Evolutionary conservation across 1,139 yeast species (phyloP).

Genomic region (Saccharomyces hybrid): DNA sequence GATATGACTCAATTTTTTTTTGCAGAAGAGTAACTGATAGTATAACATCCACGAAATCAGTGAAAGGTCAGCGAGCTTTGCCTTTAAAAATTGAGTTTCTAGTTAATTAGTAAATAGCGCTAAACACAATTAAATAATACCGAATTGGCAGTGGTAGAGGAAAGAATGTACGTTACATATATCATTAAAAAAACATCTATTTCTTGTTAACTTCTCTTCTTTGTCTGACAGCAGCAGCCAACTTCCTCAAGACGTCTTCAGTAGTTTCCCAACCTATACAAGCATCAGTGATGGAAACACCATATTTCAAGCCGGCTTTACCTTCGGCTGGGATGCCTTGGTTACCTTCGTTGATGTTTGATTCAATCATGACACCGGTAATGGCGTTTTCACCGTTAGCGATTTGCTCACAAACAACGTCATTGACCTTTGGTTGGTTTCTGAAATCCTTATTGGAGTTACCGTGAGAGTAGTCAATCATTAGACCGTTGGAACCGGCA

Average conservation of each 20-base stretch:
- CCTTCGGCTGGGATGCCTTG: slow-evolving; percentile 77
- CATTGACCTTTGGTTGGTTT: slow-evolving; percentile 86
- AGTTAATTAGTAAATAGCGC: neutral
- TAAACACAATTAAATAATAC: neutral
- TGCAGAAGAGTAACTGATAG: neutral
- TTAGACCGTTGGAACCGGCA: slow-evolving; percentile 42
- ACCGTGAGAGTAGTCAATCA: slow-evolving; percentile 98
- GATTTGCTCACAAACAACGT: slow-evolving; percentile 73
- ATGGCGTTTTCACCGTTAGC: slow-evolving; percentile 69
- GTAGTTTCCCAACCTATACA: slow-evolving; percentile 93
- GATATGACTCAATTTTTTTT: neutral
- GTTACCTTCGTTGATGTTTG: slow-evolving; percentile 85
- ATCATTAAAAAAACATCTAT: slow-evolving; percentile 4
- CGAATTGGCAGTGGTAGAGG: neutral
- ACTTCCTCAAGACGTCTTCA: slow-evolving; percentile 63
- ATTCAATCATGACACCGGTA: slow-evolving; percentile 94
- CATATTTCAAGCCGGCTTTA: slow-evolving; percentile 73
- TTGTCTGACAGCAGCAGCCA: slow-evolving; percentile 71
- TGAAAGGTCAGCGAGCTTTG: neutral
- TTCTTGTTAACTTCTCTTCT: slow-evolving; percentile 48
- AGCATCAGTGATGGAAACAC: slow-evolving; percentile 94
- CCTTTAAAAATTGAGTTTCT: neutral
- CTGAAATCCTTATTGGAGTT: slow-evolving; percentile 89
- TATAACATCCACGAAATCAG: neutral
- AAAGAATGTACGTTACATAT: neutral